These are phyloP conservation scores for Aspergillus coremiiformis DNA, from an alignment of 495 filamentous ascomycete genomes.

Conservation along the genomic window DNA sequence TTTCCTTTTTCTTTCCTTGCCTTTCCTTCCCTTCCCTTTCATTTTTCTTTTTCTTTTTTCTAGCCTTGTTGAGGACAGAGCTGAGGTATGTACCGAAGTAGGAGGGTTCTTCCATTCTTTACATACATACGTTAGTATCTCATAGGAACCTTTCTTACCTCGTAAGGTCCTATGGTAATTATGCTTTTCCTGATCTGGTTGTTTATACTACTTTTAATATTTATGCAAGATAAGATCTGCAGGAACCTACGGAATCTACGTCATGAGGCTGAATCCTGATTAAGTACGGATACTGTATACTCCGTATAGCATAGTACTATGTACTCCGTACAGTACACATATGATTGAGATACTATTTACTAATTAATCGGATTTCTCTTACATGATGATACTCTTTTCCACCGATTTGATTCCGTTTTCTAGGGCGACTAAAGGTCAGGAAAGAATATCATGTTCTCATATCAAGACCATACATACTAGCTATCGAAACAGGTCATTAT, in stretches of 20 bases:
- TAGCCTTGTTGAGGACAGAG: neutral
- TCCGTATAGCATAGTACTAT: too few species aligned
- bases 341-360: neutral
- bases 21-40: too few species aligned
- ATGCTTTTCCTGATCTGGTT: neutral
- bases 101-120: neutral
- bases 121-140: too few species aligned
- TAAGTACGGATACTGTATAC: neutral
- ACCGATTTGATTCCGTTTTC: too few species aligned
- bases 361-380: neutral
- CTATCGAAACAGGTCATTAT: slow-evolving; percentile 7
- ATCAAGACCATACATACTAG: slow-evolving; percentile 1
- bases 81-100: neutral
- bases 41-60: slow-evolving; percentile 8
- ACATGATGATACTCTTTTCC: too few species aligned
- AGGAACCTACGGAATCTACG: neutral
- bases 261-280: neutral
- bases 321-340: neutral
- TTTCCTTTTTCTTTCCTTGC: neutral
- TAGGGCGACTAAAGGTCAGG: too few species aligned
- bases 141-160: too few species aligned
- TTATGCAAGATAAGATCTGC: neutral
- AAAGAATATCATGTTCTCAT: neutral
- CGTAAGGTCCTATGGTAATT: too few species aligned
- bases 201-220: neutral